phyloP scores from a whole-genome alignment of 2,329 filamentous ascomycete species.

The Calonectria leucothoes region DNA sequence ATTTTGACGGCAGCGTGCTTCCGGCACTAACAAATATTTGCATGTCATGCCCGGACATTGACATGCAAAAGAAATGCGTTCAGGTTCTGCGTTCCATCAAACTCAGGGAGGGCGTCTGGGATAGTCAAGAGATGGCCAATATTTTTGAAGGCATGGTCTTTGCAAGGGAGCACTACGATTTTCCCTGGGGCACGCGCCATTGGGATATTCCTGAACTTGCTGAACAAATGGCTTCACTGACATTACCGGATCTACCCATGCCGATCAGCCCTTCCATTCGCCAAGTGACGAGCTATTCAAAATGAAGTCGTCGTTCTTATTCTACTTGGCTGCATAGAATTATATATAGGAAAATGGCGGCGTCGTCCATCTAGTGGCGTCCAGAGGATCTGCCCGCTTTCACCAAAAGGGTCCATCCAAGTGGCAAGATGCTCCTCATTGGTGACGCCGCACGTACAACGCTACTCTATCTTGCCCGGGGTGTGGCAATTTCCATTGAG shows the following conservation, averaged over 20 bases:
- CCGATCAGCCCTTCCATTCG: not conserved
- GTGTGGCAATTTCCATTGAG: constrained; percentile 14
- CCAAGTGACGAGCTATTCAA: not conserved
- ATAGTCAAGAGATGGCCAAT: not conserved
- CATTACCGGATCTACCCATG: not conserved
- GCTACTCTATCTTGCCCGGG: constrained; percentile 3
- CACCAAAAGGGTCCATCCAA: constrained; percentile 13
- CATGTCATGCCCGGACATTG: not conserved
- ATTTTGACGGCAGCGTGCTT: not conserved
- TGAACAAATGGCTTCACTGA: not conserved
- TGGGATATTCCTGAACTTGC: not conserved
- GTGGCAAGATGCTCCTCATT: constrained; percentile 14
- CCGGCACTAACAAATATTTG: not conserved
- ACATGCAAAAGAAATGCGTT: not conserved
- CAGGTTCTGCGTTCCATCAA: not conserved
- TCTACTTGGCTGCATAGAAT: no score
- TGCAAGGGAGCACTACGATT: not conserved
- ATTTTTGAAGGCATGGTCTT: not conserved
- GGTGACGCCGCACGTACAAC: constrained; percentile 18
- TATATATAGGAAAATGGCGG: no score
- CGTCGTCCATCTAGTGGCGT: no score
- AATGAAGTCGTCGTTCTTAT: no score
- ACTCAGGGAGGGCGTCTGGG: not conserved
- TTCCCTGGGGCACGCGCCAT: not conserved
- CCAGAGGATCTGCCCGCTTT: constrained; percentile 4